Conservation (phyloP, 768 basidiomycete species). For the Boletus insuetus region DNA sequence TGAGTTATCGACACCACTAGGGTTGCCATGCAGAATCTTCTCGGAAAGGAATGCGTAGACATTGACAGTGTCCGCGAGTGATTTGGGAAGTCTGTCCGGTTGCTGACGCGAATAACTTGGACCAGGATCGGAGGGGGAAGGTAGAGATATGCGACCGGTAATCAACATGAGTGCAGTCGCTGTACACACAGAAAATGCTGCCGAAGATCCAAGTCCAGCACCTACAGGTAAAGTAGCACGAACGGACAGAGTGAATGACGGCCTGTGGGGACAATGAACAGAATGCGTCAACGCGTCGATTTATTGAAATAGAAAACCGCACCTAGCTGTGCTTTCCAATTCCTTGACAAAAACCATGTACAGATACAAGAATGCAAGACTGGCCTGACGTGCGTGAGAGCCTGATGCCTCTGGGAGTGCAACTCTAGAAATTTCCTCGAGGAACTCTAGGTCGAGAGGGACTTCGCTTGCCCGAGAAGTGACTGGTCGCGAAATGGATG, state of each 20-base stretch:
- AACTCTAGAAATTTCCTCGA: constrained; percentile 62
- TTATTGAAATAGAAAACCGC: constrained; percentile 28
- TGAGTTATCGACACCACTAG: constrained; percentile 96
- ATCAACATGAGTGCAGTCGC: constrained; percentile 78
- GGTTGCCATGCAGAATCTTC: constrained; percentile 96
- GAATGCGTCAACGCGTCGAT: constrained; percentile 15
- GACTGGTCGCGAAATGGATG: constrained; percentile 3
- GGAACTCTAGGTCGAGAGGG: constrained; percentile 66
- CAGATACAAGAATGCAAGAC: constrained; percentile 85
- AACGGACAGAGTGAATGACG: constrained; percentile 73
- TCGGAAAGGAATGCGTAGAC: constrained; percentile 92
- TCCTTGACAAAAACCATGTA: constrained; percentile 69
- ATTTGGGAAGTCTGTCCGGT: constrained; percentile 56
- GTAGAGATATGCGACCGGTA: constrained; percentile 62
- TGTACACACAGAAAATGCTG: constrained; percentile 88
- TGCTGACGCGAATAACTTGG: constrained; percentile 31
- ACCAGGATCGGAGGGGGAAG: constrained; percentile 31
- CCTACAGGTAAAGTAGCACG: constrained; percentile 91
- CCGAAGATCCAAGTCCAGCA: constrained; percentile 95
- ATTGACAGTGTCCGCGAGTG: constrained; percentile 79
- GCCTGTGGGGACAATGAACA: constrained; percentile 40
- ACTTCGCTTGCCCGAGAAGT: constrained; percentile 19
- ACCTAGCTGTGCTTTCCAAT: constrained; percentile 53
- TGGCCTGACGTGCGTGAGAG: constrained; percentile 43
- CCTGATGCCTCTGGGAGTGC: constrained; percentile 34